Percentiles rank a stretch among this genome's conserved stretches.
These are phyloP conservation scores for Lepiota venenata DNA, from an alignment of 768 basidiomycete species.

Conservation along the genomic window DNA sequence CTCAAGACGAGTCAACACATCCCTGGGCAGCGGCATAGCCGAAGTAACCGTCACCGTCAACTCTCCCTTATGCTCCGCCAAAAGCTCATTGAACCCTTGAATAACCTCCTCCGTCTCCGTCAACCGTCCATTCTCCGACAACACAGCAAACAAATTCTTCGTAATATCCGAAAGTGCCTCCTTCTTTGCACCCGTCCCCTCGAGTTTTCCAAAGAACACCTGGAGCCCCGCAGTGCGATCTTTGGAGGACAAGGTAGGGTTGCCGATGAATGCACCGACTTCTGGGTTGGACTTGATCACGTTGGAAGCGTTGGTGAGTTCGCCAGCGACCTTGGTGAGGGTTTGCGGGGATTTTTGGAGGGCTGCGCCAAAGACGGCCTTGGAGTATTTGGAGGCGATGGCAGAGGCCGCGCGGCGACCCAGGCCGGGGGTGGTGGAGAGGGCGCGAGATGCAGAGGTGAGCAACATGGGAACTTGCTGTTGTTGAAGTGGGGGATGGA, in stretches of 20 bases:
- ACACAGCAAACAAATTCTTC: conserved; percentile 85
- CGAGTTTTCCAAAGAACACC: conserved; percentile 63
- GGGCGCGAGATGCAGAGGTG: conserved; percentile 50
- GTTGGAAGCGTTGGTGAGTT: conserved; percentile 69
- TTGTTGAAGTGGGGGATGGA: conserved; percentile 20
- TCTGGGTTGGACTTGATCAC: conserved; percentile 66
- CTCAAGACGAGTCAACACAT: conserved; percentile 77
- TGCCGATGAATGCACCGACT: conserved; percentile 70
- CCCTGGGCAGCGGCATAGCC: conserved; percentile 75
- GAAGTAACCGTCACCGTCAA: conserved; percentile 91
- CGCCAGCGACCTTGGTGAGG: conserved; percentile 83
- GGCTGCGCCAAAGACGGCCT: conserved; percentile 77
- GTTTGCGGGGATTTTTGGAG: conserved; percentile 79
- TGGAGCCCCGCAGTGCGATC: conserved; percentile 73
- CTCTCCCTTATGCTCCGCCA: conserved; percentile 89
- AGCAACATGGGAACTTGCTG: conserved; percentile 44
- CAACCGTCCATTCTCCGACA: conserved; percentile 92
- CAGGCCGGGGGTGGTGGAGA: conserved; percentile 42
- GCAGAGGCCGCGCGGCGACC: conserved; percentile 73
- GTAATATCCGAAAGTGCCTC: conserved; percentile 81
- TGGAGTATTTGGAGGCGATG: conserved; percentile 82
- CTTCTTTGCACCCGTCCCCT: conserved; percentile 61
- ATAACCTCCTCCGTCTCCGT: conserved; percentile 83
- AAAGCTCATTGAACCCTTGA: conserved; percentile 87
- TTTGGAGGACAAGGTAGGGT: conserved; percentile 85